These are phyloP conservation scores for Middelhovenomyces tepae DNA, from an alignment of 805 yeast genomes.

Conservation along the genomic window DNA sequence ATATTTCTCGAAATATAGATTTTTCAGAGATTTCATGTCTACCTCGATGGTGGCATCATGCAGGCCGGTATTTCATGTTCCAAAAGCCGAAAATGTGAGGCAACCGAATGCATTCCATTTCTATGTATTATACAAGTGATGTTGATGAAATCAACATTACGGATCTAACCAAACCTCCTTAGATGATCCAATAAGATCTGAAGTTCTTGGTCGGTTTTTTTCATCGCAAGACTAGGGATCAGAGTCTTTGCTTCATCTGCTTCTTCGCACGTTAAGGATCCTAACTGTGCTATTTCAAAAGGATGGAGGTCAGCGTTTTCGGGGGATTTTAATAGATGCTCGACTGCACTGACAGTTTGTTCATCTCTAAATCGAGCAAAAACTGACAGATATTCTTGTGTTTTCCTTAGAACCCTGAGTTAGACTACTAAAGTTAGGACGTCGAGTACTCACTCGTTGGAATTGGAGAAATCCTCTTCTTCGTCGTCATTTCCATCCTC, in stretches of 20 bases:
- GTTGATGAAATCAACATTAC: no score
- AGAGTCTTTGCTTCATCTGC: conserved; percentile 94
- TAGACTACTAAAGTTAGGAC: neutral
- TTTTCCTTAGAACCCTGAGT: conserved; percentile 69
- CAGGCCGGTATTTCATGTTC: no score
- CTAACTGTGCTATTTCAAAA: conserved; percentile 87
- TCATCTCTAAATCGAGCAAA: conserved; percentile 89
- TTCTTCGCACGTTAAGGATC: conserved; percentile 88
- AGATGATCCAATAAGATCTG: conserved; percentile 83
- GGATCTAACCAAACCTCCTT: conserved; percentile 57
- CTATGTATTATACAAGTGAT: neutral
- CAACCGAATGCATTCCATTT: conserved; percentile 1
- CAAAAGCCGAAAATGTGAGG: conserved; percentile 4
- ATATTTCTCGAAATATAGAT: conserved; percentile 19
- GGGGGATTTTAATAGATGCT: conserved; percentile 64
- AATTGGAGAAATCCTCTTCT: conserved; percentile 28
- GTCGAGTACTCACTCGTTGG: conserved; percentile 25
- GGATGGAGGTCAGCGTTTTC: conserved; percentile 82
- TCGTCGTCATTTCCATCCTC: conserved; percentile 28
- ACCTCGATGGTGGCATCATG: conserved; percentile 30
- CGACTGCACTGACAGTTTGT: conserved; percentile 89
- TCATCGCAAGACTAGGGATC: conserved; percentile 75
- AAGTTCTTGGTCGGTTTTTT: conserved; percentile 78
- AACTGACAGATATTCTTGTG: conserved; percentile 74
- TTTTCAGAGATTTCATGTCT: conserved; percentile 27